Evolutionary conservation across 2,329 filamentous ascomycete species (phyloP), one percentile per base, ranked within the genome.

Genomic region (Chaetomium sp.): DNA sequence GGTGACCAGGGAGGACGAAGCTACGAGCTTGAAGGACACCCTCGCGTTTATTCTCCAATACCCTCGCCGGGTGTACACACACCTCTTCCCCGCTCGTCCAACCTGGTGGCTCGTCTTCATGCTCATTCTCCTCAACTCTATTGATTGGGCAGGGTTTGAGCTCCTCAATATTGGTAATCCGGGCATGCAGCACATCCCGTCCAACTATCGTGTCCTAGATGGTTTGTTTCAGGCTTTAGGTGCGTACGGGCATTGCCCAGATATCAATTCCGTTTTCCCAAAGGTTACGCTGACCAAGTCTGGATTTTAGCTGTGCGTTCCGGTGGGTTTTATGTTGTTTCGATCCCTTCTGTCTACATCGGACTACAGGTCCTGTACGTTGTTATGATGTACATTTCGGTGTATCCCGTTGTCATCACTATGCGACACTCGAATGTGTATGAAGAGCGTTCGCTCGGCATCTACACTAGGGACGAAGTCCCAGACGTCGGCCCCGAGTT

Each of bases 341-440:
- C 76, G 1, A 83, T 88, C 46, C 70, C 80, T 3, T 71, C 75
- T 1, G 72, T 78, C 2, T 78, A 78, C 41, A 80, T 83, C 5
- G 81, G 80, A 1, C 71, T 85, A 2, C 78, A 84, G 57, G 74
- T 86, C 0, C 68, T 82, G 1, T 85, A 83, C 62, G 72, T 85
- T 10, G 75, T 85, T 54, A 83, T 85, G 73, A 86, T 86, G 80
- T 86, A 86, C 67, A 80, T 86, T 43, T 81, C 81, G 0, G 80
- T 78, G 2, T 85, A 83, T 57, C 83, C 84, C 0, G 77, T 85
- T 27, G 78, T 80, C 33, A 81, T 86, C 56, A 82, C 79, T 1
- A 80, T 86, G 70, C 79, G 85, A 34, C 82, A 85, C 65, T 86
- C 84, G 41, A 88, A 88, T 64, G 81, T 87, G 35, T 89, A 89